phyloP scores from a whole-genome alignment of 2,329 filamentous ascomycete genomes.

The Neonectria coccinea region DNA sequence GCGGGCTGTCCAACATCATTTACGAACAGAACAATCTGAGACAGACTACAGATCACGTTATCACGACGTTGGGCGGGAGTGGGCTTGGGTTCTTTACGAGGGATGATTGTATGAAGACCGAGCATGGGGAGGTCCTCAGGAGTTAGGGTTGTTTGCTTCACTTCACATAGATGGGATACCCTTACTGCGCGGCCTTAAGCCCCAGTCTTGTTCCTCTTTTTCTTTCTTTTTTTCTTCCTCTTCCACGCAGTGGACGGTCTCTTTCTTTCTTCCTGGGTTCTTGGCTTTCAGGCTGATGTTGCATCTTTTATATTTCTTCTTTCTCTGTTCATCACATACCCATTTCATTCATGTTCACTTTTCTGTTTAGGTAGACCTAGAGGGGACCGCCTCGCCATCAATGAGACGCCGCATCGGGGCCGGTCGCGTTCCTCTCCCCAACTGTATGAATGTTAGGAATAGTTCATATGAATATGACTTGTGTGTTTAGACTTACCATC shows the following conservation, averaged over 20 bases:
- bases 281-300: conserved; percentile 16
- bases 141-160: conserved; percentile 41
- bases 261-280: conserved; percentile 9
- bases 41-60: conserved; percentile 26
- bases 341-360: conserved; percentile 18
- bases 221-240: conserved; percentile 23
- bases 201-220: conserved; percentile 24
- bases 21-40: conserved; percentile 35
- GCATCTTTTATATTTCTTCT: conserved; percentile 2
- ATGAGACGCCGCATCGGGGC: conserved; percentile 58
- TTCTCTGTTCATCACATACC: conserved; percentile 28
- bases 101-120: conserved; percentile 44
- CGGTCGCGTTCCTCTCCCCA: conserved; percentile 67
- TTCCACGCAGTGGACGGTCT: conserved; percentile 1
- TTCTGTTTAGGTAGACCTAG: conserved; percentile 18
- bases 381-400: conserved; percentile 39
- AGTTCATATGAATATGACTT: conserved; percentile 25
- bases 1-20: conserved; percentile 32
- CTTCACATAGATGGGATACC: conserved; percentile 58
- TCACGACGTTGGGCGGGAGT: conserved; percentile 20
- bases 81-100: conserved; percentile 37
- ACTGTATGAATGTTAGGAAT: conserved; percentile 56
- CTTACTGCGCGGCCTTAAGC: conserved; percentile 41
- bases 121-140: conserved; percentile 31
- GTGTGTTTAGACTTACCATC: conserved; percentile 68